A percentile compares a stretch with the other conserved stretches of the same genome.
These are phyloP conservation scores for Pythium sp. DNA, from an alignment of 352 stramenopile genomes.

Conservation along the genomic window DNA sequence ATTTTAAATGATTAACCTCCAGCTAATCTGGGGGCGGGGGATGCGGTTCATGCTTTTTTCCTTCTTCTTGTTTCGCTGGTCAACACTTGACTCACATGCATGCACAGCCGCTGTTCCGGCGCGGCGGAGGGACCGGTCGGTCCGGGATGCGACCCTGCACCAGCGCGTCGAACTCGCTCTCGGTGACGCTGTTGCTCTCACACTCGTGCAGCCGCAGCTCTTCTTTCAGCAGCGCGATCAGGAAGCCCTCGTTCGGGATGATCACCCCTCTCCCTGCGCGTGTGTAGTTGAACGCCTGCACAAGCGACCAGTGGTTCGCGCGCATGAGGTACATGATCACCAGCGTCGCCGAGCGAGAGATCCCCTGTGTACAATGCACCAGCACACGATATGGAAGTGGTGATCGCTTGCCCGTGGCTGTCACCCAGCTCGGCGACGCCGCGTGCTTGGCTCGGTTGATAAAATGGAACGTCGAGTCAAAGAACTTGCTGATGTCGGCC, in stretches of 20 bases:
- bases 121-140: slow-evolving; percentile 9
- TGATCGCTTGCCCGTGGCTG: slow-evolving; percentile 11
- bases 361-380: slow-evolving; percentile 73
- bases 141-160: slow-evolving; percentile 34
- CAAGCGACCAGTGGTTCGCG: slow-evolving; percentile 46
- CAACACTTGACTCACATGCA: slow-evolving; percentile 16
- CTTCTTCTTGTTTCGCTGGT: neutral
- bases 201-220: slow-evolving; percentile 44
- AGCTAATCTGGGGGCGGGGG: neutral
- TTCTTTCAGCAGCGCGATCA: slow-evolving; percentile 43
- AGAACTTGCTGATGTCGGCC: slow-evolving; percentile 43
- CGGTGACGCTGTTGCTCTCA: slow-evolving; percentile 39
- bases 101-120: slow-evolving; percentile 4
- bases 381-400: slow-evolving; percentile 41
- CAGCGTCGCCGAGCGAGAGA: slow-evolving; percentile 65
- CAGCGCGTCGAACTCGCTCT: slow-evolving; percentile 53
- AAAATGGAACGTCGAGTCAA: slow-evolving; percentile 47
- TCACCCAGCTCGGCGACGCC: neutral
- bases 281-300: slow-evolving; percentile 59
- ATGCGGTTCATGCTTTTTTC: neutral
- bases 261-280: slow-evolving; percentile 45
- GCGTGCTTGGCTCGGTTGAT: slow-evolving; percentile 30
- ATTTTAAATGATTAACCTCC: neutral
- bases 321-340: slow-evolving; percentile 75
- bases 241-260: slow-evolving; percentile 62